Conservation (phyloP, 2,329 filamentous ascomycete genomes). For the Gliomastix tumulicola region DNA sequence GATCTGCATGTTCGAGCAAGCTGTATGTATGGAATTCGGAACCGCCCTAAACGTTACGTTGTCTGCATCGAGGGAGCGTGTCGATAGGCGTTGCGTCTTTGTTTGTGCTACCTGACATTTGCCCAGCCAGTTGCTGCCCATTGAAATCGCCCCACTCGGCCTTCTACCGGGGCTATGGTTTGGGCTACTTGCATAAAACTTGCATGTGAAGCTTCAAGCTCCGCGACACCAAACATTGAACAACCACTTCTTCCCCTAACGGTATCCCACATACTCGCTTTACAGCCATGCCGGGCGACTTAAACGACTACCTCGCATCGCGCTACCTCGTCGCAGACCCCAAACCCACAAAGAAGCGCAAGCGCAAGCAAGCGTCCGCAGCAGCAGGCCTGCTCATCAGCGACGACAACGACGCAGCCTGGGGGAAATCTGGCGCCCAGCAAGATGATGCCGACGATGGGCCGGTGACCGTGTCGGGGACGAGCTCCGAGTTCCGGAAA, state of each 20-base stretch:
- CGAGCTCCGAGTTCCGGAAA: constrained; percentile 60
- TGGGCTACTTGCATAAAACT: no score
- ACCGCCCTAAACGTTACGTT: no score
- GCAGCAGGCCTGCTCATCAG: constrained; percentile 52
- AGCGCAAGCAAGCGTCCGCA: constrained; percentile 43
- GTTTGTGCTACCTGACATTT: no score
- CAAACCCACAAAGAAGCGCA: constrained; percentile 55
- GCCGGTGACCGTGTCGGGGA: constrained; percentile 40
- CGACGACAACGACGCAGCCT: constrained; percentile 54
- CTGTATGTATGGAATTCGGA: no score
- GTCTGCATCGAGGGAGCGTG: no score
- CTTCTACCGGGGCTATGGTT: no score
- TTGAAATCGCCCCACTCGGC: no score
- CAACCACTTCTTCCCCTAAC: no score
- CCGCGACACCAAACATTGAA: no score
- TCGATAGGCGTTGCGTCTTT: no score
- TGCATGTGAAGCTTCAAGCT: neutral
- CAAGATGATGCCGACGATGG: constrained; percentile 50
- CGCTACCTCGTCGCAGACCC: constrained; percentile 69
- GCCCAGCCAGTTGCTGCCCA: no score
- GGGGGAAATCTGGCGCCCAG: constrained; percentile 28
- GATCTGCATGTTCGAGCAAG: constrained; percentile 22
- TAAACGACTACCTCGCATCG: constrained; percentile 82
- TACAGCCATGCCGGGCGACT: constrained; percentile 47
- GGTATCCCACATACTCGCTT: no score